phyloP scores from a whole-genome alignment of 768 basidiomycete genomes.

The Pluteus cervinus region DNA sequence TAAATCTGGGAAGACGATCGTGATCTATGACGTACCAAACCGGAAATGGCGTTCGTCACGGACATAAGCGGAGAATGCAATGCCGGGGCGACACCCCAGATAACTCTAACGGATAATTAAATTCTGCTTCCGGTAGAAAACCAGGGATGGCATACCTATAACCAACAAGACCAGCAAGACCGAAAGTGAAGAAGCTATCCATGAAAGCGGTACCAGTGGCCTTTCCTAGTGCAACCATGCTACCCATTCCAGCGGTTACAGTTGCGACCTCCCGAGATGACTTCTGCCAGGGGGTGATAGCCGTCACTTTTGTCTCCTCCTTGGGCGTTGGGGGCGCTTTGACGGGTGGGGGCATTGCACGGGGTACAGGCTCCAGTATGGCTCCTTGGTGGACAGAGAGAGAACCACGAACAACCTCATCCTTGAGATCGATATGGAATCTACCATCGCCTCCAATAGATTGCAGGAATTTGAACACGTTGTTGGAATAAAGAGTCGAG shows the following conservation, averaged over 20 bases:
- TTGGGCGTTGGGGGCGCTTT: conserved; percentile 44
- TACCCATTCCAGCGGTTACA: conserved; percentile 73
- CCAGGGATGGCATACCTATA: conserved; percentile 34
- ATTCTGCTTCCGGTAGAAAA: background rate
- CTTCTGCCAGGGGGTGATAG: conserved; percentile 86
- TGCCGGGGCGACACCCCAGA: conserved; percentile 87
- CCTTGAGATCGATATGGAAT: conserved; percentile 65
- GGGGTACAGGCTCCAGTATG: conserved; percentile 61
- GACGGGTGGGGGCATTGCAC: conserved; percentile 57
- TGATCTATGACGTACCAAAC: conserved; percentile 31
- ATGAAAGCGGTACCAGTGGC: conserved; percentile 78
- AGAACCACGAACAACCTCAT: conserved; percentile 82
- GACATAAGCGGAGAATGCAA: conserved; percentile 89
- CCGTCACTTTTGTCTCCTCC: conserved; percentile 40
- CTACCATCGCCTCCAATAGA: conserved; percentile 64
- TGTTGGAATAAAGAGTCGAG: conserved; percentile 87
- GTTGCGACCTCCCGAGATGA: conserved; percentile 66
- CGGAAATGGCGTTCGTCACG: conserved; percentile 85
- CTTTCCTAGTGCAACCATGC: conserved; percentile 68
- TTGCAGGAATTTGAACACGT: conserved; percentile 83
- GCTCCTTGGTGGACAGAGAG: conserved; percentile 67
- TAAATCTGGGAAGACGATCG: conserved; percentile 1
- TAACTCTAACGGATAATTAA: conserved; percentile 42
- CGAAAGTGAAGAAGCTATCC: conserved; percentile 86
- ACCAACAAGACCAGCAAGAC: conserved; percentile 79